Conservation (phyloP, 495 filamentous ascomycete genomes). For the Peziza echinospora region DNA sequence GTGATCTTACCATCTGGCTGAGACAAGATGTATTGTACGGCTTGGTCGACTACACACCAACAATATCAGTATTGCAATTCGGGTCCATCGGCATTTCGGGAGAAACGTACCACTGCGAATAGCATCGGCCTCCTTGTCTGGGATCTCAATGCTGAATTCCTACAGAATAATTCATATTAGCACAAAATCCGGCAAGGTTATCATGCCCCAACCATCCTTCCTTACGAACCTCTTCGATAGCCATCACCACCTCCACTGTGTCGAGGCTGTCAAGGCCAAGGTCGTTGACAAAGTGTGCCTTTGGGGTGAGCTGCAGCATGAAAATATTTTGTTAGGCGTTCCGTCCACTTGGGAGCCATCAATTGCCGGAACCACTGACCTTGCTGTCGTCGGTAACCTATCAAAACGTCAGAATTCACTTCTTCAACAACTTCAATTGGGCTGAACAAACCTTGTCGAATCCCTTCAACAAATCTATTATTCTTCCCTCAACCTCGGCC, state of each 20-base stretch:
- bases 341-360: slow-evolving; percentile 30
- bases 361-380: slow-evolving; percentile 33
- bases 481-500: slow-evolving; percentile 74
- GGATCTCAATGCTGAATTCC: slow-evolving; percentile 99
- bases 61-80: slow-evolving; percentile 2
- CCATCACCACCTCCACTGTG: slow-evolving; percentile 98
- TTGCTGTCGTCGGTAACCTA: slow-evolving; percentile 11
- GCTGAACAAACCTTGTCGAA: slow-evolving; percentile 76
- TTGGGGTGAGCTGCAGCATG: slow-evolving; percentile 45
- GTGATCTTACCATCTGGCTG: slow-evolving; percentile 79
- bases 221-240: slow-evolving; percentile 80
- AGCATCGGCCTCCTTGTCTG: slow-evolving; percentile 91
- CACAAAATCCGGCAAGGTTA: no score
- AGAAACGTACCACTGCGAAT: slow-evolving; percentile 81
- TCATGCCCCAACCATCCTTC: background rate
- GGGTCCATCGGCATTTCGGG: background rate
- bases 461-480: slow-evolving; percentile 73
- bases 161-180: slow-evolving; percentile 26
- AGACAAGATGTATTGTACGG: slow-evolving; percentile 80
- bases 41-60: slow-evolving; percentile 64
- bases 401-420: background rate
- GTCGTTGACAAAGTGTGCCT: slow-evolving; percentile 85
- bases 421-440: slow-evolving; percentile 5
- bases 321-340: background rate
- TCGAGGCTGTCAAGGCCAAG: slow-evolving; percentile 90